phyloP scores from a whole-genome alignment of 345 rosid genomes.

The Brassica nigra region DNA sequence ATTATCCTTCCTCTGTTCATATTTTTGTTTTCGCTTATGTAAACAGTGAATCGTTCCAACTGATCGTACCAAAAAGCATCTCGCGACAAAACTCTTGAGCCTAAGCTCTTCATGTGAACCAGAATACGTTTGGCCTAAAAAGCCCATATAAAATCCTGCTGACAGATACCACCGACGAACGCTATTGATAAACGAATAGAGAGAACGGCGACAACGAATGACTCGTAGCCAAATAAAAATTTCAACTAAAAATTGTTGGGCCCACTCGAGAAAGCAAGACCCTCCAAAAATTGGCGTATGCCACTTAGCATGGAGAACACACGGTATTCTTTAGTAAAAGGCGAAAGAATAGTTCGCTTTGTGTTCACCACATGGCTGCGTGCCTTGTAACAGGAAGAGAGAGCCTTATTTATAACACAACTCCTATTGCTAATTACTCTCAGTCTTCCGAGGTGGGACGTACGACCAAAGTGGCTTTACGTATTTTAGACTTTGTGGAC shows the following conservation, averaged over 20 bases:
- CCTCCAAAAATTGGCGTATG: background rate
- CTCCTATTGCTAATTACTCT: background rate
- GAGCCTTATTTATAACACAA: background rate
- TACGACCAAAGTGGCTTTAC: background rate
- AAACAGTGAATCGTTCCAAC: slow-evolving; percentile 18
- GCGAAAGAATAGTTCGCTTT: slow-evolving; percentile 31
- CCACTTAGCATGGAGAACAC: slow-evolving; percentile 38
- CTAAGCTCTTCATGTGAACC: too few relatives aligned
- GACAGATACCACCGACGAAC: too few relatives aligned
- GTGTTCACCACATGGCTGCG: slow-evolving; percentile 34
- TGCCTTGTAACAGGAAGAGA: background rate
- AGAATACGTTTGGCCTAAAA: too few relatives aligned
- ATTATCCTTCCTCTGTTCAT: background rate
- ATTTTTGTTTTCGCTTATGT: too few relatives aligned
- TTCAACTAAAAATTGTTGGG: background rate
- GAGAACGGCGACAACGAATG: too few relatives aligned
- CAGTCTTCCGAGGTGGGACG: background rate
- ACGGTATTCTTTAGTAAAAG: slow-evolving; percentile 46
- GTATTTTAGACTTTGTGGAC: background rate
- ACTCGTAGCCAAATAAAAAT: too few relatives aligned
- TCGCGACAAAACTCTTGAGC: background rate
- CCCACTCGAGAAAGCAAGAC: background rate
- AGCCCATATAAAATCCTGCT: too few relatives aligned
- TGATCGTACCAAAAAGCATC: background rate
- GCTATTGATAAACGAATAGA: too few relatives aligned